These are phyloP conservation scores for Saccharomycopsis microspora DNA, from an alignment of 805 yeast species.

Conservation along the genomic window DNA sequence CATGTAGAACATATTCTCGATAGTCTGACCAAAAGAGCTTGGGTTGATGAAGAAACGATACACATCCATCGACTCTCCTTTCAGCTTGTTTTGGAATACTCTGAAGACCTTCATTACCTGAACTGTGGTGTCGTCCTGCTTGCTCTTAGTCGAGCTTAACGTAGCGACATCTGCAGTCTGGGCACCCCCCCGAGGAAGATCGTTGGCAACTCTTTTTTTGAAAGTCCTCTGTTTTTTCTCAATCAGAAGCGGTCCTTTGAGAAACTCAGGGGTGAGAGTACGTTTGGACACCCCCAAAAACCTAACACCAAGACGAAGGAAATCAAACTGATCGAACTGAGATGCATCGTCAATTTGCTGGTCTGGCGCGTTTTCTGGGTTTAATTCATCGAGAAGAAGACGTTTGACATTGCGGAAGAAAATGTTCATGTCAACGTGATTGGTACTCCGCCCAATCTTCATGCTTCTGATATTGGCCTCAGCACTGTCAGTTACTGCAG, in stretches of 20 bases:
- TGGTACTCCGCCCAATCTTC: constrained; percentile 44
- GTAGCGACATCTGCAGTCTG: constrained; percentile 46
- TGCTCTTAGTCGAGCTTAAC: constrained; percentile 37
- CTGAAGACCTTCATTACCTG: constrained; percentile 47
- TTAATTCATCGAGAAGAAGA: constrained; percentile 26
- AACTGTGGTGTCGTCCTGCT: constrained; percentile 47
- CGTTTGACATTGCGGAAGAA: constrained; percentile 29
- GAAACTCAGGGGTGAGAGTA: constrained; percentile 44
- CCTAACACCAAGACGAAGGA: constrained; percentile 48
- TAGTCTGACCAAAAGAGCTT: constrained; percentile 58
- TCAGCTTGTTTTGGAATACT: constrained; percentile 25
- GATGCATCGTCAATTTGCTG: constrained; percentile 19
- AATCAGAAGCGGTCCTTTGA: constrained; percentile 60
- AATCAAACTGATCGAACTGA: constrained; percentile 37
- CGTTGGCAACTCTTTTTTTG: constrained; percentile 8
- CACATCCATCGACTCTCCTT: constrained; percentile 36
- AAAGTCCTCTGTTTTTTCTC: constrained; percentile 35
- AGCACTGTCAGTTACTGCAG: constrained; percentile 49
- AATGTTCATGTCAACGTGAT: constrained; percentile 37
- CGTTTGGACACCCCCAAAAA: constrained; percentile 34
- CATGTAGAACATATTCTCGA: constrained; percentile 75
- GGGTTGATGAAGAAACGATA: constrained; percentile 69
- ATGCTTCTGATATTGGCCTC: constrained; percentile 52
- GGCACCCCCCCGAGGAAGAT: constrained; percentile 28
- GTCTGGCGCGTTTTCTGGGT: constrained; percentile 18